Conservation (phyloP, 768 basidiomycete species). For the Russula sp. region DNA sequence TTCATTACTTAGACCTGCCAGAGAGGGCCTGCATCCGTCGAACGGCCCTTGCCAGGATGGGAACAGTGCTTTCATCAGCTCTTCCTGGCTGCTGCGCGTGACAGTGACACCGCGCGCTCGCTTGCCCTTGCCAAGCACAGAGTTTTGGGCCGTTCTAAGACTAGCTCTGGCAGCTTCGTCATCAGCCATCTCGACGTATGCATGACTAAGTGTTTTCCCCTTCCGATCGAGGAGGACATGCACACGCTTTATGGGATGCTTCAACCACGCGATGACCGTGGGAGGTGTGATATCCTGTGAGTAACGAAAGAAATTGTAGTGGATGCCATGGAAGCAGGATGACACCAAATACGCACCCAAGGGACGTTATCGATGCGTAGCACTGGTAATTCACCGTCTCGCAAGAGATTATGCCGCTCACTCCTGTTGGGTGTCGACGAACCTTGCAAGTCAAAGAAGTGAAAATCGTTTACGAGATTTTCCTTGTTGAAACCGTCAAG, state of each 20-base stretch:
- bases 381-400: constrained; percentile 45
- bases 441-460: constrained; percentile 30
- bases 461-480: constrained; percentile 25
- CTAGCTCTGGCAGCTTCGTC: constrained; percentile 60
- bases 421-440: constrained; percentile 31
- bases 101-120: constrained; percentile 80
- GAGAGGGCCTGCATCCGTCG: constrained; percentile 59
- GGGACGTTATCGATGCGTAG: constrained; percentile 85
- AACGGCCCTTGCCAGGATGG: constrained; percentile 77
- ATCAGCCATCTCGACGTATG: constrained; percentile 67
- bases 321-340: background rate
- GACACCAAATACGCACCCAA: constrained; percentile 49
- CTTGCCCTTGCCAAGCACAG: constrained; percentile 69
- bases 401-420: constrained; percentile 5
- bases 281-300: constrained; percentile 77
- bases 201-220: constrained; percentile 82
- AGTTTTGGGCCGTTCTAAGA: constrained; percentile 51
- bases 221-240: constrained; percentile 76
- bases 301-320: constrained; percentile 6
- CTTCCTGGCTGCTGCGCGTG: constrained; percentile 72
- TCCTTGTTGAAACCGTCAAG: constrained; percentile 27
- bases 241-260: constrained; percentile 61
- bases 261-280: constrained; percentile 61
- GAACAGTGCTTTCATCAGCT: constrained; percentile 78
- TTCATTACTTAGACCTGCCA: constrained; percentile 56